Base-by-base conservation (phyloP, 75 land plant genomes). In the Cupressus sempervirens region DNA sequence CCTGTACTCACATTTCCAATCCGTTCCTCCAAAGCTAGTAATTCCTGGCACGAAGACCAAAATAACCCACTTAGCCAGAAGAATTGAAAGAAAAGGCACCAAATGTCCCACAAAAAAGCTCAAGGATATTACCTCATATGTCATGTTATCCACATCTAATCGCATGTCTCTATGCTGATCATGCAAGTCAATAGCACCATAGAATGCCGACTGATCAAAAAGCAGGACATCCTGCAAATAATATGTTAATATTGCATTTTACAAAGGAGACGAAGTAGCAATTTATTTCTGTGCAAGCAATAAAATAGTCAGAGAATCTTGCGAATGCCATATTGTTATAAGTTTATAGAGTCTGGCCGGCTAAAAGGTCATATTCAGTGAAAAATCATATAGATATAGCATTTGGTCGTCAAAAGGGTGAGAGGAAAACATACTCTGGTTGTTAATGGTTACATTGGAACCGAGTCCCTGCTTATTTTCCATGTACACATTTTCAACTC, bases 1-100 rank as follows among this genome's bases (percentile, higher is more conserved):
- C 98, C 98, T 16, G 94, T 96, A 38, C 68, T 90, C 80, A 96
- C 98, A 76, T 83, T 92, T 48, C 98, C 98, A 87, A 96, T 96
- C 70, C 87, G 90, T 54, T 96, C 98, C 80, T 88, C 93, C 82
- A 96, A 50, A 58, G 92, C 94, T 80, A 96, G 91, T 58, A 96
- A 86, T 87, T 96, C 98, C 98, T 96, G 94, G 36, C 4, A 72
- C 32, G 32, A 3, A 83, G 18, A 34, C 8, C 6, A 30, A 11
- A 58, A 62, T 62, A 62, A 62, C 7, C 67, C 23, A 48, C 52
- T 73, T 54, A 29, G 26, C 34, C 34, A 29, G 83, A 83, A 50
- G 23, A 29, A 80, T 14, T 65, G 29, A n/a, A 35, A 35, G 40
- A 26, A 15, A 40, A 53, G 67, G 32, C 35, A 54, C 45, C 30